These are phyloP conservation scores for Sistotremastrum niveocremeum DNA, from an alignment of 768 basidiomycete genomes.

Conservation along the genomic window DNA sequence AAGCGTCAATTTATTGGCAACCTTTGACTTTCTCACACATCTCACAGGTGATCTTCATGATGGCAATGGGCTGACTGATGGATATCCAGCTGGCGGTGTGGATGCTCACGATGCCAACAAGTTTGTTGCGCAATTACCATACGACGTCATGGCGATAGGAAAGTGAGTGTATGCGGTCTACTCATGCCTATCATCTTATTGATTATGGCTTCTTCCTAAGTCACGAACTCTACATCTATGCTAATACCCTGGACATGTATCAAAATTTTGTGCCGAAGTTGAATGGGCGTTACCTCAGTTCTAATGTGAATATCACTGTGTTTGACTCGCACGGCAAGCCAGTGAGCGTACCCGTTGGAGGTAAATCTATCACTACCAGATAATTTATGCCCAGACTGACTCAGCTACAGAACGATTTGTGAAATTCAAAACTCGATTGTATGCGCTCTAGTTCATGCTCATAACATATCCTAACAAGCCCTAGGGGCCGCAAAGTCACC, in stretches of 20 bases:
- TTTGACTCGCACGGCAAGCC: conserved; percentile 23
- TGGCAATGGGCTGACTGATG: conserved; percentile 71
- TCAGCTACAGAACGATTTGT: conserved; percentile 35
- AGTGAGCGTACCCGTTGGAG: conserved; percentile 31
- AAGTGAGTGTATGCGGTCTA: conserved; percentile 35
- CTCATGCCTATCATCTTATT: background rate
- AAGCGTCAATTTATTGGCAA: no score
- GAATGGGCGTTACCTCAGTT: conserved; percentile 65
- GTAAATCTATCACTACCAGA: conserved; percentile 12
- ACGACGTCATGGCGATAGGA: conserved; percentile 75
- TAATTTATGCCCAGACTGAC: background rate
- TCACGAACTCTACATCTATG: conserved; percentile 67
- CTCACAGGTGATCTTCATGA: conserved; percentile 55
- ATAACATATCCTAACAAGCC: conserved; percentile 9
- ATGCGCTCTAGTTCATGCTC: conserved; percentile 9
- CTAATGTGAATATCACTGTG: conserved; percentile 77
- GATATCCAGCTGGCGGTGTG: conserved; percentile 52
- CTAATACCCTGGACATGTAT: conserved; percentile 53
- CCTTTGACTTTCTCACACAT: no score
- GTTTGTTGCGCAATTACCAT: conserved; percentile 59
- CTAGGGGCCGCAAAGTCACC: conserved; percentile 57
- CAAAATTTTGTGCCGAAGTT: conserved; percentile 52
- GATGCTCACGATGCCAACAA: conserved; percentile 72
- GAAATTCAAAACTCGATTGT: conserved; percentile 69
- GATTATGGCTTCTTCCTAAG: conserved; percentile 18